phyloP scores from a whole-genome alignment of 129 eudicot genomes.

The Cynara cardunculus region DNA sequence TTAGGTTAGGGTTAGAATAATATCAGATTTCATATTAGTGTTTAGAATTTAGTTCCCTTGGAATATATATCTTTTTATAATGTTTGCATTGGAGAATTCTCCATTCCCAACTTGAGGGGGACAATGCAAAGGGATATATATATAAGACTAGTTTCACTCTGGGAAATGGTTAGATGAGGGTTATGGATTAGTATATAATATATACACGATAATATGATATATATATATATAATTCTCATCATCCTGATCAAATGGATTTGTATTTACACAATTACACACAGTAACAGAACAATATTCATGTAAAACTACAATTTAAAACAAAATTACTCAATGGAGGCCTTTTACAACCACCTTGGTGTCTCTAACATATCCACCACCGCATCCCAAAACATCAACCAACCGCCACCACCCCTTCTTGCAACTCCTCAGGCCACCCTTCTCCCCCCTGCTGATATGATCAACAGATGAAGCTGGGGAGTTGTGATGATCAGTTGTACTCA shows the following conservation, averaged over 20 bases:
- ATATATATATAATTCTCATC: not conserved
- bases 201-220: no score
- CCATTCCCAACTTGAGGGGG: no score
- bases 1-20: no score
- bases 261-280: not conserved
- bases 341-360: constrained; percentile 2
- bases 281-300: not conserved
- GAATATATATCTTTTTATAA: no score
- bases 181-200: no score
- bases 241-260: not conserved
- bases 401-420: constrained; percentile 31
- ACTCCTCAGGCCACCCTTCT: constrained; percentile 3
- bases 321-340: not conserved
- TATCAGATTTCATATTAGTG: no score
- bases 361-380: constrained; percentile 37
- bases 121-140: no score
- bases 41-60: no score
- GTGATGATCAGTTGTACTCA: not conserved
- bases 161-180: no score
- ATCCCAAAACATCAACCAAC: constrained; percentile 45
- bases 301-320: not conserved
- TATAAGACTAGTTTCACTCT: no score
- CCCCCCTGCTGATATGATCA: not conserved
- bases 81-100: no score
- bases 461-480: not conserved